These are phyloP conservation scores for Luzula sylvatica DNA, from an alignment of 176 grass and related monocot species.

Conservation along the genomic window DNA sequence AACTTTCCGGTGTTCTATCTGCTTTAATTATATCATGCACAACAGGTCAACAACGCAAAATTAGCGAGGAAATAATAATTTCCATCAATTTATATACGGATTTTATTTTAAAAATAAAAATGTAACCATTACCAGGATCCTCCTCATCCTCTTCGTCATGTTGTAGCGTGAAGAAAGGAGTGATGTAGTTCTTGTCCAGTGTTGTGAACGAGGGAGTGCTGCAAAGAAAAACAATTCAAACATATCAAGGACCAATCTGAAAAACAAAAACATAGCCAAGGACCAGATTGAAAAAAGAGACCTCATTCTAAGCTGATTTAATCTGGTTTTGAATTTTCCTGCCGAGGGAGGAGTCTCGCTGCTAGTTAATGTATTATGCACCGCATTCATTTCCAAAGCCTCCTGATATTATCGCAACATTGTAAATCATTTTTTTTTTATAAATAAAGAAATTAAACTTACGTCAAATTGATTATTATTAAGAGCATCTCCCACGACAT, in stretches of 20 bases:
- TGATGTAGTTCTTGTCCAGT: constrained; percentile 76
- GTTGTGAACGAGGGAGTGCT: constrained; percentile 76
- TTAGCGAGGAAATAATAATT: too few relatives aligned
- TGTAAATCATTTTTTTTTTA: not conserved
- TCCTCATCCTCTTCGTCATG: constrained; percentile 29
- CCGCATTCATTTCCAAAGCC: constrained; percentile 32
- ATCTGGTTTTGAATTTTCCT: constrained; percentile 59
- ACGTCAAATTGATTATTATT: constrained; percentile 39
- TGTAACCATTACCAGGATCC: constrained; percentile 27
- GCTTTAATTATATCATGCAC: not conserved
- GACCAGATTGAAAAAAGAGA: constrained; percentile 7
- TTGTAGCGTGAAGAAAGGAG: constrained; percentile 76
- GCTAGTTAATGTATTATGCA: constrained; percentile 23
- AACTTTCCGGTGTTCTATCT: not conserved
- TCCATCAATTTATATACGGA: too few relatives aligned
- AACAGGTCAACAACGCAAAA: too few relatives aligned
- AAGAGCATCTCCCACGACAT: constrained; percentile 60
- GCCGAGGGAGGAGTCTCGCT: constrained; percentile 49
- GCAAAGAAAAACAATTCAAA: constrained; percentile 12
- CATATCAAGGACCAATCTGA: not conserved
- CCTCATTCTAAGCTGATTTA: constrained; percentile 67
- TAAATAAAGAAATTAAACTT: constrained; percentile 11
- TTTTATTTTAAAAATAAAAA: not conserved
- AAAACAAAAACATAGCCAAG: not conserved
- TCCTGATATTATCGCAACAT: constrained; percentile 32